Evolutionary conservation across 352 stramenopile species (phyloP).

Genomic region (Globisporangium acanthophoron): DNA sequence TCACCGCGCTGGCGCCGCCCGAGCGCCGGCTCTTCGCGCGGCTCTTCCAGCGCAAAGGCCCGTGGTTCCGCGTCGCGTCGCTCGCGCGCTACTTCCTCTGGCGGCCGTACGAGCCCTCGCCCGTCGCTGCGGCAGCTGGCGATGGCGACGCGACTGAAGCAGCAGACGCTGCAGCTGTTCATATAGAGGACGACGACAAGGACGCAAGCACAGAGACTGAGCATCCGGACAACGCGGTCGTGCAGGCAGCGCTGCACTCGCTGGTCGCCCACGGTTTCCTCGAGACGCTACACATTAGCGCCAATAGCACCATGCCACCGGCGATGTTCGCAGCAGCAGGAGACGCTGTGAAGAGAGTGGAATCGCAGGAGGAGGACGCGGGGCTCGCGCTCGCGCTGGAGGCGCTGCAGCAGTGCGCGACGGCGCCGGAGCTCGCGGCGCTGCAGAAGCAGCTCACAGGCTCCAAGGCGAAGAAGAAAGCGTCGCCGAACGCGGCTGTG

Average conservation of each 20-base stretch:
- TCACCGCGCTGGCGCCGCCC: conserved; percentile 34
- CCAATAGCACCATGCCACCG: not conserved
- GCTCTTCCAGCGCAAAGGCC: conserved; percentile 68
- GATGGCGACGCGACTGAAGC: not conserved
- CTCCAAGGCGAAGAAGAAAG: conserved; percentile 23
- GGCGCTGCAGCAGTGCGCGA: conserved; percentile 50
- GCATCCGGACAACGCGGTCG: conserved; percentile 5
- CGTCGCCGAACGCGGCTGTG: not conserved
- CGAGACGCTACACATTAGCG: conserved; percentile 2
- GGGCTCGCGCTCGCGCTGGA: conserved; percentile 26
- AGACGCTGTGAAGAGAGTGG: not conserved
- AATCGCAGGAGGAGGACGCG: not conserved
- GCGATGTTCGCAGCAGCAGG: not conserved
- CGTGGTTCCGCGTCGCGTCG: conserved; percentile 66
- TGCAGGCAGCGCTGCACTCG: conserved; percentile 7
- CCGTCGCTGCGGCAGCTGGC: not conserved
- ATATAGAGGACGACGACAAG: no score
- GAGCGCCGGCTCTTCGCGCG: conserved; percentile 73
- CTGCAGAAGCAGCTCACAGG: conserved; percentile 59
- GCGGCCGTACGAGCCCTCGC: conserved; percentile 2
- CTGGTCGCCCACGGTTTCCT: conserved; percentile 7
- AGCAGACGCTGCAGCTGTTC: not conserved
- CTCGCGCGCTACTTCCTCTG: conserved; percentile 51
- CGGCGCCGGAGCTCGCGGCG: conserved; percentile 30
- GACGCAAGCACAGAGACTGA: not conserved